Conservation (phyloP, 2,329 filamentous ascomycete genomes). For the Moelleriella libera region DNA sequence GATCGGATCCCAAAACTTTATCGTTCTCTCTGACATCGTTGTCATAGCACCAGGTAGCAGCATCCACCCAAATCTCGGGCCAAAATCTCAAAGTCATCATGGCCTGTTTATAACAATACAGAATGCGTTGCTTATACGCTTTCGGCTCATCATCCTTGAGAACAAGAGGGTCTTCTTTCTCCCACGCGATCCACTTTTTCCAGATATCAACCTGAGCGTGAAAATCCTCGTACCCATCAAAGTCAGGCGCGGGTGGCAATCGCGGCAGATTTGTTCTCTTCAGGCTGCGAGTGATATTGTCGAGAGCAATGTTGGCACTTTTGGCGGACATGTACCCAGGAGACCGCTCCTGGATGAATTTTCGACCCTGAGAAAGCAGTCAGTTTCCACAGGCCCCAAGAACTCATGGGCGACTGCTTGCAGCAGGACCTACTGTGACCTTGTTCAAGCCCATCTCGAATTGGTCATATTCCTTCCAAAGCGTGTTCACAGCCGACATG, state of each 20-base stretch:
- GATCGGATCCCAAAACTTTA: conserved; percentile 50
- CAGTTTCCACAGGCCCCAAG: background rate
- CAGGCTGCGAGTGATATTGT: conserved; percentile 70
- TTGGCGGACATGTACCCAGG: conserved; percentile 93
- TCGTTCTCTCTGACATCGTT: conserved; percentile 54
- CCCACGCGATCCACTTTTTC: conserved; percentile 92
- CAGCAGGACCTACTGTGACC: conserved; percentile 52
- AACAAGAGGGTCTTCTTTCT: conserved; percentile 83
- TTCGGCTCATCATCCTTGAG: conserved; percentile 68
- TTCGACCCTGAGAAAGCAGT: conserved; percentile 51
- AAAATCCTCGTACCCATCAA: conserved; percentile 77
- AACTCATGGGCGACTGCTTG: background rate
- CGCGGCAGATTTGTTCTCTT: conserved; percentile 65
- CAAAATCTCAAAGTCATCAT: conserved; percentile 89
- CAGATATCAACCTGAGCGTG: conserved; percentile 73
- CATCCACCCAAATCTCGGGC: conserved; percentile 92
- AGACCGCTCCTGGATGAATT: conserved; percentile 86
- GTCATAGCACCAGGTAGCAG: conserved; percentile 80
- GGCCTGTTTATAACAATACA: conserved; percentile 89
- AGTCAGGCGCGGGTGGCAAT: conserved; percentile 71
- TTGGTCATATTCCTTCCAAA: conserved; percentile 97
- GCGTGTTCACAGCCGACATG: conserved; percentile 62
- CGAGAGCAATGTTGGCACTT: conserved; percentile 77
- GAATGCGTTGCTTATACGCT: conserved; percentile 61
- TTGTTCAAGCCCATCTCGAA: conserved; percentile 95